Conservation (phyloP, 106 monocot species). For the Chionographis japonica region DNA sequence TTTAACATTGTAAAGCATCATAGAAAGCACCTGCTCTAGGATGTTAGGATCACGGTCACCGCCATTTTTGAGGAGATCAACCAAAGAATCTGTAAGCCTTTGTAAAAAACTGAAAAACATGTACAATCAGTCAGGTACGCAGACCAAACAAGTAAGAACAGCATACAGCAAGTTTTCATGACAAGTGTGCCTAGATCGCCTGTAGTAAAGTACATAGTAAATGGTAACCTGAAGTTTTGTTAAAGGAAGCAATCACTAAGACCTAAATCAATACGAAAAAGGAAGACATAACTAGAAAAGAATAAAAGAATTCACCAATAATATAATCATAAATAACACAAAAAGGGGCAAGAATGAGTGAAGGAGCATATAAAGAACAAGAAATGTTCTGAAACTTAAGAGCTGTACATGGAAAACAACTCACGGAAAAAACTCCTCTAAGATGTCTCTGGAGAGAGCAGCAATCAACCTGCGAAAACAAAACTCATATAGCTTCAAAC, state of each 20-base stretch:
- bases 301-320: too few relatives aligned
- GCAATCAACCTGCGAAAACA: slow-evolving; percentile 61
- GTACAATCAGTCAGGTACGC: background rate
- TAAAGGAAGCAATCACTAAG: too few relatives aligned
- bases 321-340: background rate
- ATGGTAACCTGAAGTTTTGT: too few relatives aligned
- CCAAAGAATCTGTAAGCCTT: slow-evolving; percentile 37
- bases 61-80: slow-evolving; percentile 50
- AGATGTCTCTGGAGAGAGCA: slow-evolving; percentile 70
- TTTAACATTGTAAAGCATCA: background rate
- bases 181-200: background rate
- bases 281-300: too few relatives aligned
- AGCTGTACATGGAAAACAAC: slow-evolving; percentile 4
- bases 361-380: background rate
- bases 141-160: background rate
- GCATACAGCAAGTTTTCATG: background rate
- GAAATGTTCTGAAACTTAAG: background rate
- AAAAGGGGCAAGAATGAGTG: background rate
- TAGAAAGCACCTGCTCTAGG: slow-evolving; percentile 64
- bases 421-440: slow-evolving; percentile 86
- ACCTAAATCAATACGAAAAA: too few relatives aligned
- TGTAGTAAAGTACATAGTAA: too few relatives aligned
- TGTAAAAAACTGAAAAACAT: slow-evolving; percentile 41
- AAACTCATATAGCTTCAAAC: background rate
- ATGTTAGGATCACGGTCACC: slow-evolving; percentile 75